phyloP scores from a whole-genome alignment of 108 stramenopile genomes.

The Cyclotella distinguenda region DNA sequence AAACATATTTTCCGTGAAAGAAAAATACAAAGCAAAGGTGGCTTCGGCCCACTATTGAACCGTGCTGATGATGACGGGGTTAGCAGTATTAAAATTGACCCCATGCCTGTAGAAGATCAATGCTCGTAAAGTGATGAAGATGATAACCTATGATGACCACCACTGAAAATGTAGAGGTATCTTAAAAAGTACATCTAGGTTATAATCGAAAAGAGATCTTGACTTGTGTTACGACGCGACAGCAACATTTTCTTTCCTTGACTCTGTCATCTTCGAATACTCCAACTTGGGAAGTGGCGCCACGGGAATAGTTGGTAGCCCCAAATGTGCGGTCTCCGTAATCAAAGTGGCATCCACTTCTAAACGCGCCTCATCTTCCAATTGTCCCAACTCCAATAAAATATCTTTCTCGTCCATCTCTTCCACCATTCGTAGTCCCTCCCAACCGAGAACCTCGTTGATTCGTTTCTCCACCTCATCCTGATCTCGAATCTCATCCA shows the following conservation, averaged over 20 bases:
- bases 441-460: conserved; percentile 53
- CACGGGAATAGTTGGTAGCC: conserved; percentile 21
- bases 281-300: conserved; percentile 29
- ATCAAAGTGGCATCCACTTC: conserved; percentile 6
- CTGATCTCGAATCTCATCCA: conserved; percentile 88
- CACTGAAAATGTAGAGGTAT: too few species aligned
- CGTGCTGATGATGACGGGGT: background rate
- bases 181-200: too few species aligned
- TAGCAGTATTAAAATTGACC: too few species aligned
- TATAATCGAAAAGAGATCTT: too few species aligned
- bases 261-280: conserved; percentile 5
- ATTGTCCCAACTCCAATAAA: conserved; percentile 37
- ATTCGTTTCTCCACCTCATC: conserved; percentile 82
- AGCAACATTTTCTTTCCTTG: conserved; percentile 24
- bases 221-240: conserved; percentile 34
- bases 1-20: conserved; percentile 12
- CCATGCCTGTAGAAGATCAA: too few species aligned
- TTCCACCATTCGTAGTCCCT: conserved; percentile 25
- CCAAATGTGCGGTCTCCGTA: conserved; percentile 4
- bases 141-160: too few species aligned
- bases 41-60: too few species aligned
- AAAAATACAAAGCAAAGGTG: conserved; percentile 7
- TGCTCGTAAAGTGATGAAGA: too few species aligned
- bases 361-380: conserved; percentile 42
- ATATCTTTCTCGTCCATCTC: conserved; percentile 46